These are phyloP conservation scores for Trypanosoma congolense DNA, from an alignment of 208 protist genomes.

Conservation along the genomic window DNA sequence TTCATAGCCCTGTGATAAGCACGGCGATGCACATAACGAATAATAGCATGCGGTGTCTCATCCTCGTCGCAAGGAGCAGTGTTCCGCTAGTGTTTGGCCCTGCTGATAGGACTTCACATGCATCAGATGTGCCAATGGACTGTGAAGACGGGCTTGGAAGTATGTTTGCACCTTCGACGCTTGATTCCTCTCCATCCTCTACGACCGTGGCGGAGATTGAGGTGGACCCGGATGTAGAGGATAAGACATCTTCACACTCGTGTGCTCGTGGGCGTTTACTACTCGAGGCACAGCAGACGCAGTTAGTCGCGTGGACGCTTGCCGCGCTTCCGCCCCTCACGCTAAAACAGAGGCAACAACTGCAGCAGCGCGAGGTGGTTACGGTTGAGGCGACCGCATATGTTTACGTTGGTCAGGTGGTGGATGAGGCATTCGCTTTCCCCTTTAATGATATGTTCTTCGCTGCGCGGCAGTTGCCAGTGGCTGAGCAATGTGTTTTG, in stretches of 20 bases:
- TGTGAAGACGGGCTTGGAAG: background rate
- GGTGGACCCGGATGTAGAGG: background rate
- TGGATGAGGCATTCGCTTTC: slow-evolving; percentile 31
- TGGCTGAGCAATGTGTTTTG: slow-evolving; percentile 49
- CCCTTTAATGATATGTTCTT: slow-evolving; percentile 33
- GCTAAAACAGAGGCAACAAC: slow-evolving; percentile 24
- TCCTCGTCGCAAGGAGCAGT: slow-evolving; percentile 35
- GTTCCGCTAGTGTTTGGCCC: slow-evolving; percentile 33
- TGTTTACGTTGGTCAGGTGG: slow-evolving; percentile 53
- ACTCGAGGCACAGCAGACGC: slow-evolving; percentile 37
- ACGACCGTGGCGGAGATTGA: background rate
- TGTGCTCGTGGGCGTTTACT: slow-evolving; percentile 35
- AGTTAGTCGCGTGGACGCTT: slow-evolving; percentile 48
- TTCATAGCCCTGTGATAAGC: slow-evolving; percentile 25
- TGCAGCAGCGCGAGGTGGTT: slow-evolving; percentile 42
- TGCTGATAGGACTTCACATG: slow-evolving; percentile 5
- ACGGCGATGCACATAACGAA: slow-evolving; percentile 31
- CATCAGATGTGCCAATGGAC: background rate
- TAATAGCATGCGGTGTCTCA: slow-evolving; percentile 32
- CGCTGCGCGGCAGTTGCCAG: slow-evolving; percentile 27
- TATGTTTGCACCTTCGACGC: background rate
- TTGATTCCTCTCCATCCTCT: background rate
- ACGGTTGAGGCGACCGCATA: slow-evolving; percentile 36
- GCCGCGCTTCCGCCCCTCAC: slow-evolving; percentile 35
- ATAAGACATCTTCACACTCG: slow-evolving; percentile 4